Conservation (phyloP, 176 grass and related monocot species). For the Alopecurus myosuroides region DNA sequence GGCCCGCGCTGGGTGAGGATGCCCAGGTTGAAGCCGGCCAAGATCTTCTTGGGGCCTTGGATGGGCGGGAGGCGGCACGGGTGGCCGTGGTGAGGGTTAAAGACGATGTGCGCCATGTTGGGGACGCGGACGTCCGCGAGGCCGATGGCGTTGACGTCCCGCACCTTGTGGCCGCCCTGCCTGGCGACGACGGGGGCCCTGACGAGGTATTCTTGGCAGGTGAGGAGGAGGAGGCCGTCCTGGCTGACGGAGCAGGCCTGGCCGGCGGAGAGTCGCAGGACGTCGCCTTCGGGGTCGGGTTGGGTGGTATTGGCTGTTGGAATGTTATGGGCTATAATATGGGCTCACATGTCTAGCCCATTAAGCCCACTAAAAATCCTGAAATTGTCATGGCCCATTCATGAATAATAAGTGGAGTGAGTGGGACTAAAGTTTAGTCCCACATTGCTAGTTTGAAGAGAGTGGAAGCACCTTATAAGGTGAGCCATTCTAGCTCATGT, state of each 20-base stretch:
- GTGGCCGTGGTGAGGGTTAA: neutral
- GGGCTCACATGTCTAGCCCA: too few species aligned
- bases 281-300: neutral
- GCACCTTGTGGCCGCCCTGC: neutral
- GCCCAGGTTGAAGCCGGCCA: neutral
- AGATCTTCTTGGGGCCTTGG: neutral
- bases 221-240: slow-evolving; percentile 1
- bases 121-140: neutral
- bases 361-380: too few species aligned
- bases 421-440: too few species aligned
- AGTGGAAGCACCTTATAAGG: too few species aligned
- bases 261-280: neutral
- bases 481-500: too few species aligned
- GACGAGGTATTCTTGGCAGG: neutral
- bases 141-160: neutral
- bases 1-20: neutral
- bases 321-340: too few species aligned
- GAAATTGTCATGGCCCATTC: too few species aligned
- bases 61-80: neutral
- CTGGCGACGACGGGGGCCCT: neutral
- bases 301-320: neutral
- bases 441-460: too few species aligned
- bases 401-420: too few species aligned
- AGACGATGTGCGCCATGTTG: neutral
- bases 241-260: neutral